Evolutionary conservation across 192 early-diverging fungal genomes (phyloP), one percentile per base, ranked within the genome.

Genomic region (Fimicolochytrium jonesii): DNA sequence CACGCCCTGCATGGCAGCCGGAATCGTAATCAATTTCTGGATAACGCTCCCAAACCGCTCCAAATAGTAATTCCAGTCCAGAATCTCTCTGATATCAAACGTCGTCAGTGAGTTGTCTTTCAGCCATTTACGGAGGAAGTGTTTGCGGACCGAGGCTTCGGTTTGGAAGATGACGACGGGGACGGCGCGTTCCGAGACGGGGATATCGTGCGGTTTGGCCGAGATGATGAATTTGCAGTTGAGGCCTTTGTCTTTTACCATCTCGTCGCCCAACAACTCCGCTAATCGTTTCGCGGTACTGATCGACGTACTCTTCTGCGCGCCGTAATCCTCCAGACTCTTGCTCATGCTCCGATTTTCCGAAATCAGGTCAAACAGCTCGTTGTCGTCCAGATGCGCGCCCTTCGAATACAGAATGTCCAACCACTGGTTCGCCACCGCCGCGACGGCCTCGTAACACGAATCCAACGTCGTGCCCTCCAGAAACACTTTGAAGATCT

Each of bases 271-370:
- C 60, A 99, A 74, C 47, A 99, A 96, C 82, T 97, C 94, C 0
- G 93, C 93, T 31, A 99, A 72, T 51, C 97, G 86, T 18, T 87
- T 90, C 1, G 97, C 97, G 1, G 94, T 95, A 55, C 86, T 94
- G 56, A 99, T 96, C 9, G 93, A 84, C 7, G 97, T 96, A 2
- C 91, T 93, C 59, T 97, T 97, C 74, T 93, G 92, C 10, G 71
- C 66, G 3, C 90, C 97, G 69, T 99, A 99, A n/a, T 90, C 88
- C 52, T 92, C 91, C 44, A 97, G 72, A 7, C 91, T 80, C 62
- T 93, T 96, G 52, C 88, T 90, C 97, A 99, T 99, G 72, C 83
- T 93, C 58, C 93, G 81, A 70, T 97, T 96, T 74, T 99, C 97
- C 0, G 93, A 94, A 82, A 99, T 94, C 36, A 97, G 73, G 10